Base-by-base conservation (phyloP, 2,329 filamentous ascomycete species). In the Coniochaeta ligniaria region DNA sequence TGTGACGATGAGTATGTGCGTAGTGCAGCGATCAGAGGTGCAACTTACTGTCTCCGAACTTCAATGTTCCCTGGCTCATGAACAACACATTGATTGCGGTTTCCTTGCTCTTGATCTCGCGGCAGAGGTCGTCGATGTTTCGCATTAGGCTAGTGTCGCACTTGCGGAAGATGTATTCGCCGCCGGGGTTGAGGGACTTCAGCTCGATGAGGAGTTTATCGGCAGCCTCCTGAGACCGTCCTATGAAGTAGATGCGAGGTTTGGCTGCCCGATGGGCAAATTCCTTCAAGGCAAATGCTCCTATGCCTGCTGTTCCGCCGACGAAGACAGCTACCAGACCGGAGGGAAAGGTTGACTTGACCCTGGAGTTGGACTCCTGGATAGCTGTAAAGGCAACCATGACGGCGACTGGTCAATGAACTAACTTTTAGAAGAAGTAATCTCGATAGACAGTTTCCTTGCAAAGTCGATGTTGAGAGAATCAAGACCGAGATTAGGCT, bases 221-320 rank as follows among this genome's bases (percentile, higher is more conserved):
- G 41, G 69, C 75, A 3, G 74, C 70, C 59, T 74, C 65, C 60
- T 75, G 68, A 1, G 74, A 79, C 28, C 80, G 74, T 5, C 81
- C 81, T 57, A 83, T 69, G 50, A 83, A 66, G 66, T 82, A 82
- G 28, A 78, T 73, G 3, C 70, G 72, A 0, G 79, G 79, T 6
- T 72, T 69, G 3, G 64, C 60, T 28, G 77, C 70, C 59, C 77
- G 64, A 35, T 73, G 70, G 2, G 76, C 76, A 55, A 83, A 78
- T 5, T 74, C 67, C 60, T 75, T 76, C 5, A 82, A 66, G 0
- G 80, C 77, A 47, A 70, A 72, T 64, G 80, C 77, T 50, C 81
- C 80, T 55, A 83, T 78, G 41, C 81, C 80, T 31, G 73, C 79
- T 4, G 80, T 83, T 22, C 71, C 80, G 24, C 81, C 80, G 8